Percentiles rank a stretch among this genome's conserved stretches.
These are phyloP conservation scores for Apiotrichum veenhuisii DNA, from an alignment of 1,284 basidiomycete species.

Conservation along the genomic window DNA sequence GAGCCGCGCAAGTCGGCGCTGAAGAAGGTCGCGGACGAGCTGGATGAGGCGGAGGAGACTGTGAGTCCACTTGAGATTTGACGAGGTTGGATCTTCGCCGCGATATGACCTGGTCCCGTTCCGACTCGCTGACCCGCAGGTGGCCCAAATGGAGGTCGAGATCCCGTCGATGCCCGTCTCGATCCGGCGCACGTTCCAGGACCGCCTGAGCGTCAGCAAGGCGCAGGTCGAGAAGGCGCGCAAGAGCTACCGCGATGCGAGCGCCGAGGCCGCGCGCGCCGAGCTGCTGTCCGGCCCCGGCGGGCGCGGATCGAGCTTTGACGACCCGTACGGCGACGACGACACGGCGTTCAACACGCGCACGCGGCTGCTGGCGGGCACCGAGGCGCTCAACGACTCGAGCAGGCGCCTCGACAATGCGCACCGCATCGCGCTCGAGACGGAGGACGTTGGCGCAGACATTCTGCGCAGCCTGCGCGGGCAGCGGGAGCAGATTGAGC, in stretches of 20 bases:
- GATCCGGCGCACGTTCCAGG: constrained; percentile 67
- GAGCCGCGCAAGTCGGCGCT: constrained; percentile 80
- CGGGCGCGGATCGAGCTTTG: constrained; percentile 53
- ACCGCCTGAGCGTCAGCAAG: constrained; percentile 69
- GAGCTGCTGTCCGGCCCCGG: constrained; percentile 55
- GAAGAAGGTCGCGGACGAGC: constrained; percentile 84
- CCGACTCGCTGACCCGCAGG: constrained; percentile 52
- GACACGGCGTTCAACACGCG: constrained; percentile 54
- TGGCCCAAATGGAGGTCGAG: constrained; percentile 99
- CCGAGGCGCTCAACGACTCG: constrained; percentile 67
- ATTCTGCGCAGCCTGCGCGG: constrained; percentile 79
- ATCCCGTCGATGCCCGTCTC: constrained; percentile 92
- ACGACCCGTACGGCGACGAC: constrained; percentile 64
- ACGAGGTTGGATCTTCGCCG: too few relatives aligned
- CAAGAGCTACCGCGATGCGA: constrained; percentile 59
- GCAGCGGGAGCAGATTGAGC: constrained; percentile 94
- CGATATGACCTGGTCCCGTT: neutral
- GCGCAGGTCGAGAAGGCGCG: constrained; percentile 69
- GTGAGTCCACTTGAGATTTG: constrained; percentile 54
- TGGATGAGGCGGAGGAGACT: constrained; percentile 98
- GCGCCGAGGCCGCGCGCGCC: constrained; percentile 47
- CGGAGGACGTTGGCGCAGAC: constrained; percentile 90
- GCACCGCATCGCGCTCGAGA: constrained; percentile 89
- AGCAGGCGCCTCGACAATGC: constrained; percentile 80
- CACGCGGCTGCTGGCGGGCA: constrained; percentile 72